phyloP scores from a whole-genome alignment of 345 rosid genomes.

The Moricandia arvensis region DNA sequence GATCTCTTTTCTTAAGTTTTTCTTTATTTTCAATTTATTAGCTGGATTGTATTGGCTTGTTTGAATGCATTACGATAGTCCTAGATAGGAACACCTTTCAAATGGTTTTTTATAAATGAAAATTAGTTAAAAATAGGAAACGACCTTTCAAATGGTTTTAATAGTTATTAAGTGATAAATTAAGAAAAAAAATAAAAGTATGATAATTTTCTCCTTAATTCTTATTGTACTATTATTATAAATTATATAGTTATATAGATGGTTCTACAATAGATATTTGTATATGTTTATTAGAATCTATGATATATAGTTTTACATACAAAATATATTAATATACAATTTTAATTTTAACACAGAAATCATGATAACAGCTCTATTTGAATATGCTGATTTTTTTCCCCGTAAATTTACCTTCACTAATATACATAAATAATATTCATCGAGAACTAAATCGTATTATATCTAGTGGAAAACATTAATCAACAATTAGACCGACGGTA shows the following conservation, averaged over 20 bases:
- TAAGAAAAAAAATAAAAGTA: neutral
- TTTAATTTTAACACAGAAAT: neutral
- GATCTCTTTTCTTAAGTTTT: too few relatives aligned
- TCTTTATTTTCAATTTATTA: neutral
- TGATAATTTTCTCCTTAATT: neutral
- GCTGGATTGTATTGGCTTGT: too few relatives aligned
- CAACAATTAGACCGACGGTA: neutral
- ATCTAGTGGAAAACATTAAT: neutral
- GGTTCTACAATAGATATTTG: neutral
- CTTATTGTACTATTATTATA: neutral
- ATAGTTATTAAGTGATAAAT: neutral
- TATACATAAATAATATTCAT: neutral
- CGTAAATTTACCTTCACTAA: neutral
- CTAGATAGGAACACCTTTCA: too few relatives aligned
- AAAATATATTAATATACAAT: neutral
- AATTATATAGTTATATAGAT: neutral
- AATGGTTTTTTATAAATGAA: too few relatives aligned
- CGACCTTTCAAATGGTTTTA: neutral
- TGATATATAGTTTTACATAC: neutral
- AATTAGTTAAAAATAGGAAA: neutral
- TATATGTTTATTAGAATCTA: neutral
- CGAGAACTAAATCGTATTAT: neutral
- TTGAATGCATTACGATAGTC: too few relatives aligned
- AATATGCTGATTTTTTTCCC: neutral
- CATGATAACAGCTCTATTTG: neutral